phyloP scores from a whole-genome alignment of 2,329 filamentous ascomycete genomes.

The Scorias spongiosa region DNA sequence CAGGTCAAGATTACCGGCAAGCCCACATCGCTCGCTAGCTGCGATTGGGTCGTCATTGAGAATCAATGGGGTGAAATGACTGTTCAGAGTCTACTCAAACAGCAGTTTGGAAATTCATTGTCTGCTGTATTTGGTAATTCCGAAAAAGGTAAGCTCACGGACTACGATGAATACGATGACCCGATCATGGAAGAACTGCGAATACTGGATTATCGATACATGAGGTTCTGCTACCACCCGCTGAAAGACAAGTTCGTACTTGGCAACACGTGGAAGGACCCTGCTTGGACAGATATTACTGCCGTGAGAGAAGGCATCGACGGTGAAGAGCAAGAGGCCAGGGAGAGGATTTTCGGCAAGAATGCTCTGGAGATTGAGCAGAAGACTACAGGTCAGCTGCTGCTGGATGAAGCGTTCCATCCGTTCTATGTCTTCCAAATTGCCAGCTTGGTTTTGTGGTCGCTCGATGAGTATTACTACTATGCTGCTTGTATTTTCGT shows the following conservation, averaged over 20 bases:
- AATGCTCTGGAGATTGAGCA: constrained; percentile 90
- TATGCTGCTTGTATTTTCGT: constrained; percentile 90
- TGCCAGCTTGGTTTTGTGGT: constrained; percentile 87
- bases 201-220: constrained; percentile 81
- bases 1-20: constrained; percentile 61
- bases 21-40: constrained; percentile 52
- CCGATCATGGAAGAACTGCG: constrained; percentile 61
- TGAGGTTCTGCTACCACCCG: constrained; percentile 84
- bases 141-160: constrained; percentile 48
- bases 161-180: constrained; percentile 57
- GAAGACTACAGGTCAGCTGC: constrained; percentile 65
- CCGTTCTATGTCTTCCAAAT: constrained; percentile 98
- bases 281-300: constrained; percentile 66
- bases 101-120: constrained; percentile 45
- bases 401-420: constrained; percentile 91
- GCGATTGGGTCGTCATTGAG: constrained; percentile 87
- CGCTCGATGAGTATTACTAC: constrained; percentile 91
- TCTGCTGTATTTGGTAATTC: constrained; percentile 52
- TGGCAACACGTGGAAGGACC: constrained; percentile 86
- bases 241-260: constrained; percentile 76
- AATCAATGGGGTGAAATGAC: constrained; percentile 94
- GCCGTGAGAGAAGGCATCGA: constrained; percentile 66
- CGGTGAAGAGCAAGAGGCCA: constrained; percentile 69
- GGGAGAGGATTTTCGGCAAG: constrained; percentile 73
- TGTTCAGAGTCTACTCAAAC: constrained; percentile 51